phyloP scores from a whole-genome alignment of 116 monocot genomes.

The Papilionanthe hybrid region DNA sequence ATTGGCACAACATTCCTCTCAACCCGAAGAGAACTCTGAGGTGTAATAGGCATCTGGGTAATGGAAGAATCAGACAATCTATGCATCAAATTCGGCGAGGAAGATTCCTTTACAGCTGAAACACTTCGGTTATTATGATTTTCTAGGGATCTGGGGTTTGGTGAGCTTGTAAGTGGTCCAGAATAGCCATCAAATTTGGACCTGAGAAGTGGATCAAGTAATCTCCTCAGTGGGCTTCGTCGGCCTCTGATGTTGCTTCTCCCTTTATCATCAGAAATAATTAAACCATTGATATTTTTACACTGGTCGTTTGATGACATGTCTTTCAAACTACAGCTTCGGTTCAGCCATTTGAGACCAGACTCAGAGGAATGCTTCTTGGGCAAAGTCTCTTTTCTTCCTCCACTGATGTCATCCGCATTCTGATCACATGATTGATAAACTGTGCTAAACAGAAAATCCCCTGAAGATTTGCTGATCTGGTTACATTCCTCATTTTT shows the following conservation, averaged over 20 bases:
- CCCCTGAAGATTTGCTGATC: background rate
- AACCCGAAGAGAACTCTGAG: conserved; percentile 12
- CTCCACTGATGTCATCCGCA: conserved; percentile 7
- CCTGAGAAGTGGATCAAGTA: conserved; percentile 72
- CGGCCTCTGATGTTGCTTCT: conserved; percentile 29
- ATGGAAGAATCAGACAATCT: conserved; percentile 11
- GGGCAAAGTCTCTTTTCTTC: conserved; percentile 22
- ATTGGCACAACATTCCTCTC: conserved; percentile 21
- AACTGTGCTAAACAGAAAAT: background rate
- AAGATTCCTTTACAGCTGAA: conserved; percentile 18
- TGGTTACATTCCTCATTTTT: background rate
- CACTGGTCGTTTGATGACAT: conserved; percentile 7
- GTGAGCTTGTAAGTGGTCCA: conserved; percentile 13
- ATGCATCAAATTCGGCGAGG: background rate
- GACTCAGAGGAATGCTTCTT: conserved; percentile 3
- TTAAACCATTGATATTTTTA: conserved; percentile 12
- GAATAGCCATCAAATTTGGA: conserved; percentile 22
- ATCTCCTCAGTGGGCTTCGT: conserved; percentile 72
- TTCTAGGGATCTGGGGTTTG: conserved; percentile 8
- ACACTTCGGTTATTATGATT: conserved; percentile 8
- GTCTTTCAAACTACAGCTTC: conserved; percentile 43
- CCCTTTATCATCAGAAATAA: conserved; percentile 29
- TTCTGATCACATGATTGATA: conserved; percentile 4
- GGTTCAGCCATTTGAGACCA: conserved; percentile 28
- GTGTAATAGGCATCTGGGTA: background rate